A percentile compares a stretch with the other conserved stretches of the same genome.
Evolutionary conservation across 2,329 filamentous ascomycete species (phyloP).

Genomic region (Aaosphaeria pasadenensis): DNA sequence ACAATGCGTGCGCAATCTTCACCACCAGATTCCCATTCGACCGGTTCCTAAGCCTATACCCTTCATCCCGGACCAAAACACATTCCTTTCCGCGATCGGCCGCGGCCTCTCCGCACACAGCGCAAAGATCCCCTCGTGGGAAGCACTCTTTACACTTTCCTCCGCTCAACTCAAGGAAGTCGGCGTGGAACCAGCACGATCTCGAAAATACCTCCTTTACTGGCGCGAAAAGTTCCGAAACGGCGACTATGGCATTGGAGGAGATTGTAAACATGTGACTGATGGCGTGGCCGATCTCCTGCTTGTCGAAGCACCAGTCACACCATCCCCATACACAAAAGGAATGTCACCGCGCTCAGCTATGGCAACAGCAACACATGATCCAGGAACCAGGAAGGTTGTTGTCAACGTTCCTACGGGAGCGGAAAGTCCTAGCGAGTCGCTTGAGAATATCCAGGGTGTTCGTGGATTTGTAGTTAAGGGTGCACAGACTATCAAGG

Average conservation of each 20-base stretch:
- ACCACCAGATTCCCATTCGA: slow-evolving; percentile 39
- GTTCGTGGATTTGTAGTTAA: slow-evolving; percentile 66
- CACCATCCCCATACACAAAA: slow-evolving; percentile 21
- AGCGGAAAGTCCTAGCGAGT: slow-evolving; percentile 28
- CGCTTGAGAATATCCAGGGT: slow-evolving; percentile 50
- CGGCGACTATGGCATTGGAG: slow-evolving; percentile 2
- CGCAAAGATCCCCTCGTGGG: slow-evolving; percentile 86
- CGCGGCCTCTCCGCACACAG: slow-evolving; percentile 79
- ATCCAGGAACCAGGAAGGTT: slow-evolving; percentile 55
- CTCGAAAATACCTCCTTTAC: slow-evolving; percentile 77
- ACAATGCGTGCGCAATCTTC: slow-evolving; percentile 33
- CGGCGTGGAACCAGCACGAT: slow-evolving; percentile 81
- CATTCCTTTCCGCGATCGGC: slow-evolving; percentile 89
- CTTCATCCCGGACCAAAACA: slow-evolving; percentile 78
- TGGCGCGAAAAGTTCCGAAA: slow-evolving; percentile 84
- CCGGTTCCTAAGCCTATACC: slow-evolving; percentile 71
- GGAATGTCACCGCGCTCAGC: slow-evolving; percentile 24
- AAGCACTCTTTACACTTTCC: slow-evolving; percentile 78
- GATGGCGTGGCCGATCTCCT: slow-evolving; percentile 57
- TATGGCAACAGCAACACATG: slow-evolving; percentile 50
- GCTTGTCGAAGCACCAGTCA: slow-evolving; percentile 54
- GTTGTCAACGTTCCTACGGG: slow-evolving; percentile 58
- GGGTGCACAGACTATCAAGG: slow-evolving; percentile 67
- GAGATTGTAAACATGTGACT: slow-evolving; percentile 61
- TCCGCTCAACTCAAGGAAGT: slow-evolving; percentile 74